Conservation (phyloP, 805 yeast genomes). For the Zygotorulaspora sp. region DNA sequence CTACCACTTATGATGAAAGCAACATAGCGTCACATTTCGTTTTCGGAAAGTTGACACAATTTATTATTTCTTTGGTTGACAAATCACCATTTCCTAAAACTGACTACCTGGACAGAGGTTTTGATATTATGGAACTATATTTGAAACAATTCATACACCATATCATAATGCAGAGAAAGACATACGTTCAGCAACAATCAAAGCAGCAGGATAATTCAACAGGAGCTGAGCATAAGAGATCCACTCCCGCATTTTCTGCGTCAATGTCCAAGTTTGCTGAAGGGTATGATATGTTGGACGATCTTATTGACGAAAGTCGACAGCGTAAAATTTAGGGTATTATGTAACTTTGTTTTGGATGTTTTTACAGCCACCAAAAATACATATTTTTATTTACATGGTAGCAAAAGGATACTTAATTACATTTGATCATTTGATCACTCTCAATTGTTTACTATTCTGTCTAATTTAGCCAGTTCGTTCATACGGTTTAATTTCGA, state of each 20-base stretch:
- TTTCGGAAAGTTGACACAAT: constrained; percentile 16
- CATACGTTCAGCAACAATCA: not conserved
- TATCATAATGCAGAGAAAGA: not conserved
- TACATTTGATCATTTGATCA: not conserved
- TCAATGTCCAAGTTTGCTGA: constrained; percentile 7
- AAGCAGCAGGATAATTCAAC: not conserved
- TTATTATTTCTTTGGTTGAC: constrained; percentile 12
- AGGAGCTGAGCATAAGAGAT: not conserved
- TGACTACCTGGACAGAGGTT: constrained; percentile 9
- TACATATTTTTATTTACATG: constrained; percentile 1
- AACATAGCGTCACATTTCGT: constrained; percentile 12
- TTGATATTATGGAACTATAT: constrained; percentile 8
- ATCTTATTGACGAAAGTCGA: constrained; percentile 16
- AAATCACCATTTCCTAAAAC: constrained; percentile 12
- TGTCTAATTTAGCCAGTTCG: constrained; percentile 15
- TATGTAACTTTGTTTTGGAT: no score
- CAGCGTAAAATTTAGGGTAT: constrained; percentile 1
- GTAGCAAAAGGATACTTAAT: constrained; percentile 1
- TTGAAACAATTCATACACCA: not conserved
- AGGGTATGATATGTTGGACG: constrained; percentile 23
- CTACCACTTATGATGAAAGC: constrained; percentile 12
- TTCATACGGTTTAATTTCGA: constrained; percentile 15
- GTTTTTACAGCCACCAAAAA: constrained; percentile 3
- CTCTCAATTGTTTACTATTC: constrained; percentile 6
- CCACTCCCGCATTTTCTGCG: not conserved